Base-by-base conservation (phyloP, 1,284 basidiomycete species). In the Rhodotorula sp. region DNA sequence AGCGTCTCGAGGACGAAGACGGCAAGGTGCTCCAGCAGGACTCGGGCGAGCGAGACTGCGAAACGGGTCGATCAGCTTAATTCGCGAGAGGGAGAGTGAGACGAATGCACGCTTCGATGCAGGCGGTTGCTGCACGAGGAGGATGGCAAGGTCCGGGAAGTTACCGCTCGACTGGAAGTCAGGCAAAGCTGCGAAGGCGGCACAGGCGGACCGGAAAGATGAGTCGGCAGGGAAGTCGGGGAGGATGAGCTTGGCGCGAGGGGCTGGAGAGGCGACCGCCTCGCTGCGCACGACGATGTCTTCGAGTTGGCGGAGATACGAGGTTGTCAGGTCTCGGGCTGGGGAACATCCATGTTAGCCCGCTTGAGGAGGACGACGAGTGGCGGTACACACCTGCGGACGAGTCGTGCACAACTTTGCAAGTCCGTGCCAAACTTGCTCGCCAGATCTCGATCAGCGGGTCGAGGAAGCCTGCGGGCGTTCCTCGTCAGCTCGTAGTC, bases 1-100 rank as follows among this genome's bases (percentile, higher is more conserved):
- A 66, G 48, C 10, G 28, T 26, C n/a, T 59, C 16, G 13, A 53
- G 26, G n/a, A 61, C 50, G n/a, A 56, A 71, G 26, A 53, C 44
- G 18, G 62, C 66, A 56, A 73, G 55, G 30, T 67, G 67, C 4
- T 73, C 72, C 60, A 71, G 58, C 10, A 69, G 59, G 18, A 69
- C 57, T 46, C 67, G 66, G 11, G 67, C 69, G 61, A 73, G 64
- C 20, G 44, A 16, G 26, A 58, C 72, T 70, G 65, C 10, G 40
- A 13, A 44, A 28, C 5, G 31, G 44, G 8, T 3, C 2, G 11
- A 16, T 46, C 34, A 16, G 31, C n/a, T 8, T 44, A 9, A 20
- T 20, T 31, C 20, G 40, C 24, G 15, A 1, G 24, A 13, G 34
- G 9, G 28, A 37, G 22, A 9, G 5, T n/a, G 1, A n/a, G 51